phyloP scores from a whole-genome alignment of 192 early-diverging fungal genomes.

The Entomortierella lignicola region DNA sequence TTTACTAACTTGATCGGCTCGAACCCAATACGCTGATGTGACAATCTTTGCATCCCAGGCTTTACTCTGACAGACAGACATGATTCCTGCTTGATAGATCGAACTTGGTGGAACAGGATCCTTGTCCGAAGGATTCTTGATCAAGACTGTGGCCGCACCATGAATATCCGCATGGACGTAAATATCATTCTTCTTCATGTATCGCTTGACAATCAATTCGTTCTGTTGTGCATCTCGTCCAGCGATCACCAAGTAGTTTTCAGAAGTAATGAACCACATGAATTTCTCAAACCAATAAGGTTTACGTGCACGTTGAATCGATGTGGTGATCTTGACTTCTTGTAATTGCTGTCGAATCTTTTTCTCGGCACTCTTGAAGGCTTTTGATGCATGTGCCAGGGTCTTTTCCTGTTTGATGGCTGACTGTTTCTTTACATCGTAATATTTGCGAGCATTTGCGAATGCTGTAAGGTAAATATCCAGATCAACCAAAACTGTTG shows the following conservation, averaged over 20 bases:
- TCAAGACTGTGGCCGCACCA: conserved; percentile 88
- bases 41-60: conserved; percentile 99
- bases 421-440: conserved; percentile 85
- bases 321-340: conserved; percentile 77
- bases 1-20: conserved; percentile 83
- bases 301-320: conserved; percentile 88
- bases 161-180: conserved; percentile 96
- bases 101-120: conserved; percentile 87
- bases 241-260: conserved; percentile 93
- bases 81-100: conserved; percentile 93
- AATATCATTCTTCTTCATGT: conserved; percentile 77
- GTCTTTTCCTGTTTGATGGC: conserved; percentile 93
- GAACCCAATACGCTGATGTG: conserved; percentile 95
- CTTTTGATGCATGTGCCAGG: conserved; percentile 83
- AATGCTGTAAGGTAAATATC: conserved; percentile 91
- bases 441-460: conserved; percentile 91
- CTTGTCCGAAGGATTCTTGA: conserved; percentile 80
- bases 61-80: conserved; percentile 93
- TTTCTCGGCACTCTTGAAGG: conserved; percentile 89
- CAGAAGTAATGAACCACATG: conserved; percentile 92
- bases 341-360: conserved; percentile 89
- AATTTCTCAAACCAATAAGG: conserved; percentile 99
- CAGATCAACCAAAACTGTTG: conserved; percentile 74
- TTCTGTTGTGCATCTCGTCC: conserved; percentile 95
- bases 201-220: conserved; percentile 86